Conservation (phyloP, 495 filamentous ascomycete species). For the Neurospora sp. region DNA sequence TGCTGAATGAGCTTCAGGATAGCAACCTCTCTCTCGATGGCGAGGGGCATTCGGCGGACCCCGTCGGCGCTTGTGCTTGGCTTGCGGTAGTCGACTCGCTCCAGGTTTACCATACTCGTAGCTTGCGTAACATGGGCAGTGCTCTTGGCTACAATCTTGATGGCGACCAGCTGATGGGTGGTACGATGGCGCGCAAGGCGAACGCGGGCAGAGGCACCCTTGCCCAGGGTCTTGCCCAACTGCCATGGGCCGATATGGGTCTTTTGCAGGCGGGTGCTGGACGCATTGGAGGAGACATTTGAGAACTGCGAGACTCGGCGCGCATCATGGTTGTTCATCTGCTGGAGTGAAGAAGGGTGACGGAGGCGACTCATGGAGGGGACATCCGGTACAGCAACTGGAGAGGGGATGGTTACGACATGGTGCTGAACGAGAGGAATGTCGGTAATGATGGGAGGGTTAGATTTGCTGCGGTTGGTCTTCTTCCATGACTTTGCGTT, state of each 20-base stretch:
- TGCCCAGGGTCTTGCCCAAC: slow-evolving; percentile 74
- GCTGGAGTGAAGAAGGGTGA: neutral
- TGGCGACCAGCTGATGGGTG: slow-evolving; percentile 68
- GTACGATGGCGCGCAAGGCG: slow-evolving; percentile 66
- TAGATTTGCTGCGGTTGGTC: slow-evolving; percentile 7
- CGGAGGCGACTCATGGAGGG: neutral
- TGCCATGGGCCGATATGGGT: slow-evolving; percentile 83
- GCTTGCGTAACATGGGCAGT: slow-evolving; percentile 60
- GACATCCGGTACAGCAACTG: neutral
- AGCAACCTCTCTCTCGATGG: slow-evolving; percentile 83
- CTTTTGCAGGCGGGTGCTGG: slow-evolving; percentile 45
- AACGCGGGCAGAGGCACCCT: slow-evolving; percentile 76
- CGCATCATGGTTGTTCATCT: slow-evolving; percentile 39
- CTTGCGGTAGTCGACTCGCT: slow-evolving; percentile 34
- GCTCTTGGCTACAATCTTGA: slow-evolving; percentile 86
- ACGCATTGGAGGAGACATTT: slow-evolving; percentile 50
- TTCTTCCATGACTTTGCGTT: neutral
- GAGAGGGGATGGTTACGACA: neutral
- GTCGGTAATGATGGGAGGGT: neutral
- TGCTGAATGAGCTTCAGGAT: slow-evolving; percentile 96
- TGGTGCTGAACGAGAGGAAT: neutral
- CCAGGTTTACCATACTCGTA: slow-evolving; percentile 66
- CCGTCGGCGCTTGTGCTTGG: slow-evolving; percentile 34
- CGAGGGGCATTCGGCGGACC: slow-evolving; percentile 63
- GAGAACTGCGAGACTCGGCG: slow-evolving; percentile 68